Evolutionary conservation across 306 rosid species (phyloP).

Genomic region (Mimosa pudica): DNA sequence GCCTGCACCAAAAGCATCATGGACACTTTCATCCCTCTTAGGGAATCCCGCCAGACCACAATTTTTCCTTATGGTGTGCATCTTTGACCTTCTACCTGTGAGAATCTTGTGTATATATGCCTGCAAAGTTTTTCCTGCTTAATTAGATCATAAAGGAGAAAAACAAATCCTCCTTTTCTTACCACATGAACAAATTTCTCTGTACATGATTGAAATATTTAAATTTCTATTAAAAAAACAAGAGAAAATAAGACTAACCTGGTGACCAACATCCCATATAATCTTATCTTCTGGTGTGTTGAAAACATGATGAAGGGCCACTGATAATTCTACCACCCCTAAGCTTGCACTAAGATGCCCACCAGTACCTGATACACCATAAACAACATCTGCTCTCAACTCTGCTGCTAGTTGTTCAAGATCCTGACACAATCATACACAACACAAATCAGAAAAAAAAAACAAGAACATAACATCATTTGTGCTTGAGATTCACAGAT

Average conservation of each 20-base stretch:
- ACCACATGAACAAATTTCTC: conserved; percentile 11
- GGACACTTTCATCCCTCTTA: conserved; percentile 83
- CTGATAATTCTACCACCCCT: conserved; percentile 87
- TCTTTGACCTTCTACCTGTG: conserved; percentile 85
- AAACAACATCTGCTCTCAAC: conserved; percentile 76
- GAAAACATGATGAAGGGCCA: conserved; percentile 89
- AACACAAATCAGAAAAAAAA: not conserved
- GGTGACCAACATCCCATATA: conserved; percentile 99
- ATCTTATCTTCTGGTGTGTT: conserved; percentile 82
- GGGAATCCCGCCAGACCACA: conserved; percentile 94
- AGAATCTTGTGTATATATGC: conserved; percentile 94
- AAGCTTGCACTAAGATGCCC: conserved; percentile 97
- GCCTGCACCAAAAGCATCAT: conserved; percentile 93
- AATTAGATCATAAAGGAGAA: conserved; percentile 35
- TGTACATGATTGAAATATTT: not conserved
- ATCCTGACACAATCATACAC: conserved; percentile 49
- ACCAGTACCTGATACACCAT: conserved; percentile 64
- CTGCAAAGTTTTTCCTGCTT: conserved; percentile 49
- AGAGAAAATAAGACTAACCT: conserved; percentile 42
- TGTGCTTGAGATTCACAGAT: not conserved
- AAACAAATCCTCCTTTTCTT: not conserved
- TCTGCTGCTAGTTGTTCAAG: conserved; percentile 88
- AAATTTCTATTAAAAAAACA: not conserved
- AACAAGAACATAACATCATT: not conserved
- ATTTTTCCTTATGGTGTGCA: conserved; percentile 89